Conservation (phyloP, 345 rosid genomes). For the Euphorbia peplus region DNA sequence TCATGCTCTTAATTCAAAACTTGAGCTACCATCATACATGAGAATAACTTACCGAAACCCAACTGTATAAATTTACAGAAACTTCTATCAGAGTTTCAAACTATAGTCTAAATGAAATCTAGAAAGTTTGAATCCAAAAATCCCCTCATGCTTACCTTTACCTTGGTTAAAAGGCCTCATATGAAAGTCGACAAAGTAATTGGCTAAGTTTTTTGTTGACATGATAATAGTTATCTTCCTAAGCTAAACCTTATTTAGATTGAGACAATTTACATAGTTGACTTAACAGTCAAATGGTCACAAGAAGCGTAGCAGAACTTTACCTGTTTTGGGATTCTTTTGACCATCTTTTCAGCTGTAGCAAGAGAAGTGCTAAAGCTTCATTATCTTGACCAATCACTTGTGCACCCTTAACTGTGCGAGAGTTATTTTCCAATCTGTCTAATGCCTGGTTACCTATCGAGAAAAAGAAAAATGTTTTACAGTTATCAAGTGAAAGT, state of each 20-base stretch:
- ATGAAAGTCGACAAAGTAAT: neutral
- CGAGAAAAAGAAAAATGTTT: slow-evolving; percentile 15
- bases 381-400: slow-evolving; percentile 69
- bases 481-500: neutral
- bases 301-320: neutral
- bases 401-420: slow-evolving; percentile 87
- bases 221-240: neutral
- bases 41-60: neutral
- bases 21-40: neutral
- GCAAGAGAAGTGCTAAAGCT: slow-evolving; percentile 53
- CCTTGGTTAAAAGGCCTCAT: neutral
- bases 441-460: slow-evolving; percentile 64
- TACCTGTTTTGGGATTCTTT: slow-evolving; percentile 63
- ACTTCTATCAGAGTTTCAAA: neutral
- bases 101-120: neutral
- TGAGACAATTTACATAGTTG: neutral
- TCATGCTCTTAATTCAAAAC: neutral
- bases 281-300: neutral
- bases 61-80: neutral
- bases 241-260: neutral
- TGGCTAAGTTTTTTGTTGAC: neutral
- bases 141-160: neutral
- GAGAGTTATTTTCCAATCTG: slow-evolving; percentile 73
- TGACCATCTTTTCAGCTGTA: slow-evolving; percentile 71
- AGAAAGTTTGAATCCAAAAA: slow-evolving; percentile 3